Conservation (phyloP, 768 basidiomycete genomes). For the Lentinula raphanica region DNA sequence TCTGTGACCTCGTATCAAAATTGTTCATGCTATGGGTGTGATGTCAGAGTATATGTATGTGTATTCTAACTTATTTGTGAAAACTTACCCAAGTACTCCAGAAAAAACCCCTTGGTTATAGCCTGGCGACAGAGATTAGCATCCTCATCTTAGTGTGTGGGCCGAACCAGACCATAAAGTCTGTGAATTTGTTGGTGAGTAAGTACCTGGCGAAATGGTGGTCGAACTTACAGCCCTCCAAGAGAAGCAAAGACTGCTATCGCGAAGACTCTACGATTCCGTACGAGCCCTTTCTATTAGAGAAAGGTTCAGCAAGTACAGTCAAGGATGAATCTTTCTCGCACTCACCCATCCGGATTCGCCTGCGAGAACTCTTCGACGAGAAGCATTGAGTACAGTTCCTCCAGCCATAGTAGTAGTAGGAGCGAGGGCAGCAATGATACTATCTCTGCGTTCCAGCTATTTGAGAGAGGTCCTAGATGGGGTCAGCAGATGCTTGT, state of each 20-base stretch:
- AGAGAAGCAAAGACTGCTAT: constrained; percentile 76
- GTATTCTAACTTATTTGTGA: neutral
- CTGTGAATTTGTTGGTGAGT: constrained; percentile 27
- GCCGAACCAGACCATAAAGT: constrained; percentile 51
- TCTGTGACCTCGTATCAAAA: constrained; percentile 32
- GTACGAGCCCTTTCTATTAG: constrained; percentile 53
- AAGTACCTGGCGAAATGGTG: neutral
- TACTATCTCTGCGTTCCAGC: neutral
- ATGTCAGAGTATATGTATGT: neutral
- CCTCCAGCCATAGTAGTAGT: constrained; percentile 40
- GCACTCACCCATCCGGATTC: constrained; percentile 59
- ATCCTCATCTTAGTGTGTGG: constrained; percentile 8
- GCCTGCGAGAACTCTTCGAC: constrained; percentile 53
- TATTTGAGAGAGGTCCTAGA: neutral
- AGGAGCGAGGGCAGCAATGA: neutral
- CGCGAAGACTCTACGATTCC: constrained; percentile 59
- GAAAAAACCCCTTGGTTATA: constrained; percentile 81
- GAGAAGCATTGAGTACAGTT: constrained; percentile 34
- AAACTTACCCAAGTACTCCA: constrained; percentile 55
- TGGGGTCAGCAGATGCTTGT: constrained; percentile 2
- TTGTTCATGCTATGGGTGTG: constrained; percentile 37
- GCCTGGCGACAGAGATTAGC: constrained; percentile 28
- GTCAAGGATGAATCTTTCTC: too few relatives aligned
- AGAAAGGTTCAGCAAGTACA: too few relatives aligned
- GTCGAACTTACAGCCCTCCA: constrained; percentile 60